A percentile compares a stretch with the other conserved stretches of the same genome.
Conservation (phyloP, 805 yeast genomes). For the Hanseniaspora nectarophila region DNA sequence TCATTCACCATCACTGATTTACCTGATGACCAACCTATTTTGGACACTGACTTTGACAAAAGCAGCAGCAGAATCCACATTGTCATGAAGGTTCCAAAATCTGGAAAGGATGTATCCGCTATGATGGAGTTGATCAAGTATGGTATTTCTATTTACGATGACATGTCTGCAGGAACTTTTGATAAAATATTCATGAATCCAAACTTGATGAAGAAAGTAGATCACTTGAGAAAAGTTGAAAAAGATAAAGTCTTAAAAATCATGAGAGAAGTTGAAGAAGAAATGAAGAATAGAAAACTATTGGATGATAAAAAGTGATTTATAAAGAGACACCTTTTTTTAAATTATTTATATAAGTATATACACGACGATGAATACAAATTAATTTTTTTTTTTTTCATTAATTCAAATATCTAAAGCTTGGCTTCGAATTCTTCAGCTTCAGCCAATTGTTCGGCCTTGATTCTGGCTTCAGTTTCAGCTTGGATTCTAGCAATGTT, state of each 20-base stretch:
- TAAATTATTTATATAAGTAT: conserved; percentile 35
- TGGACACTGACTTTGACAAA: conserved; percentile 44
- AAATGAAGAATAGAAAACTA: conserved; percentile 66
- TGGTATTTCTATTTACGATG: conserved; percentile 49
- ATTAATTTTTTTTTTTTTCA: background rate
- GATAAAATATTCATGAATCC: conserved; percentile 44
- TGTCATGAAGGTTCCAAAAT: conserved; percentile 41
- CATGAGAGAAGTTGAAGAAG: conserved; percentile 54
- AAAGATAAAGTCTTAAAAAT: conserved; percentile 53
- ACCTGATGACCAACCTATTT: conserved; percentile 56
- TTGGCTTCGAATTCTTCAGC: background rate
- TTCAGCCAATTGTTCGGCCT: background rate
- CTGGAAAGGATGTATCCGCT: conserved; percentile 38
- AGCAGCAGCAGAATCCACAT: conserved; percentile 39
- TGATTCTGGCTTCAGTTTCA: conserved; percentile 4
- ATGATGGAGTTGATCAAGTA: conserved; percentile 41
- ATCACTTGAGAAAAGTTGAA: conserved; percentile 67
- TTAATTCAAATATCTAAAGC: background rate
- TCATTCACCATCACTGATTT: conserved; percentile 76
- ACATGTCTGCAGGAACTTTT: conserved; percentile 38
- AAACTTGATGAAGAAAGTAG: conserved; percentile 66
- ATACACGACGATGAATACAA: background rate
- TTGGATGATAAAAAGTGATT: conserved; percentile 64
- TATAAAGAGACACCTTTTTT: conserved; percentile 54
- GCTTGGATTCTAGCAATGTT: background rate